Evolutionary conservation across 345 rosid genomes (phyloP), one percentile per base, ranked within the genome.

Genomic region (Kernera saxatilis): DNA sequence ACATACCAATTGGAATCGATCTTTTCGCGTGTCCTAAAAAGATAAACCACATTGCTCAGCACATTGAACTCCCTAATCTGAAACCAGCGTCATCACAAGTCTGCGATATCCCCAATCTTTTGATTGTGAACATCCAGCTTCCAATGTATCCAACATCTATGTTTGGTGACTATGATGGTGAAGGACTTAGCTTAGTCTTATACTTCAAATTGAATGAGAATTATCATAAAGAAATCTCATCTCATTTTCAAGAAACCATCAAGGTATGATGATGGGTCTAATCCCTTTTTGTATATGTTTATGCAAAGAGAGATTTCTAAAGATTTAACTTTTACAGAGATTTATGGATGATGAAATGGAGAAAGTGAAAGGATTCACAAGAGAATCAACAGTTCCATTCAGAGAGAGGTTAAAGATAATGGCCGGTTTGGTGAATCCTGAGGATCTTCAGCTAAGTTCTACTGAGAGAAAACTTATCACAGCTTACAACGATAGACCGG

Each of bases 131-230:
- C 74, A 83, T 88, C 50, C 97, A 91, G 85, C 77, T 87, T 68
- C 97, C 97, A 13, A 78, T 87, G 74, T 91, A 91, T 84, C 89
- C 91, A 13, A 79, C 85, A 8, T 72, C 81, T 32, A 78, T 91
- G 88, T 88, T 91, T 48, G 75, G 70, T 33, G 77, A 85, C 11
- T 85, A 87, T 22, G 87, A 91, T 71, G 97, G 97, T 32, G 97
- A 91, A 69, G 95, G 97, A 69, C 85, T 88, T 83, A 88, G 93
- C 77, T 87, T 88, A 65, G 95, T 91, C 36, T 62, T 91, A 36
- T 88, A 88, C 57, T 91, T 88, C 56, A 84, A 73, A 70, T 9
- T 86, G 52, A 78, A 86, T 5, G 90, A 91, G 36, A 82, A 72
- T 63, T 87, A 81, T 17, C 79, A 85, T 57, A 71, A 73, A 61